Conservation (phyloP, 1,284 basidiomycete genomes). For the Naganishia cerealis region DNA sequence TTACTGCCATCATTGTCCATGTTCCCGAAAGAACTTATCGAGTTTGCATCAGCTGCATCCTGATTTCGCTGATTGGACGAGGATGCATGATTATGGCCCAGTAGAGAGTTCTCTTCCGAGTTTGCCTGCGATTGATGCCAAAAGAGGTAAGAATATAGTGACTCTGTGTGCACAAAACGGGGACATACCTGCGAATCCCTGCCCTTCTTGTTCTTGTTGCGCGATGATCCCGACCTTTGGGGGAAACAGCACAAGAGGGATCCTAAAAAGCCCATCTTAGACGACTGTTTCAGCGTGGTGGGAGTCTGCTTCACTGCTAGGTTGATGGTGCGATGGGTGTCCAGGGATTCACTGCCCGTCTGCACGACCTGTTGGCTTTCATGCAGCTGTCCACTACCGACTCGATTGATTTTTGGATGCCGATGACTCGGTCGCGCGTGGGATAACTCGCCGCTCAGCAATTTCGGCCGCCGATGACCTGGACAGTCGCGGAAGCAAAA, state of each 20-base stretch:
- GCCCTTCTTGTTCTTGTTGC: slow-evolving; percentile 21
- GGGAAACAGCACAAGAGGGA: slow-evolving; percentile 28
- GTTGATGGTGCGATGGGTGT: not conserved
- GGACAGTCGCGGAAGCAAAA: not conserved
- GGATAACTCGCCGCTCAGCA: not conserved
- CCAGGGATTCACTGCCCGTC: no score
- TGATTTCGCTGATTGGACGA: slow-evolving; percentile 18
- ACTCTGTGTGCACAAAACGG: not conserved
- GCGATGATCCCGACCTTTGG: not conserved
- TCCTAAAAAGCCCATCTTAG: slow-evolving; percentile 15
- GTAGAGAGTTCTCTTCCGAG: slow-evolving; percentile 17
- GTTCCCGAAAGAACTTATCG: slow-evolving; percentile 25
- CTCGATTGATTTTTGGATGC: slow-evolving; percentile 1
- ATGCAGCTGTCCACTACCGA: not conserved
- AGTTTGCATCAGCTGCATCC: slow-evolving; percentile 7
- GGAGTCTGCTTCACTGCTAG: not conserved
- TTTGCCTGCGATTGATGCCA: not conserved
- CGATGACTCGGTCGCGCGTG: not conserved
- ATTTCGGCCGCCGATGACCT: not conserved
- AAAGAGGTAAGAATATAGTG: not conserved
- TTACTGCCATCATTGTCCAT: slow-evolving; percentile 2
- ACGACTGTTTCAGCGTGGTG: not conserved
- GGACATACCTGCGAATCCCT: slow-evolving; percentile 18
- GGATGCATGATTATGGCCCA: slow-evolving; percentile 7
- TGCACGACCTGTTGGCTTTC: no score